Percentiles rank a stretch among this genome's conserved stretches.
Conservation (phyloP, 208 protist genomes). For the Porcisia deanei region DNA sequence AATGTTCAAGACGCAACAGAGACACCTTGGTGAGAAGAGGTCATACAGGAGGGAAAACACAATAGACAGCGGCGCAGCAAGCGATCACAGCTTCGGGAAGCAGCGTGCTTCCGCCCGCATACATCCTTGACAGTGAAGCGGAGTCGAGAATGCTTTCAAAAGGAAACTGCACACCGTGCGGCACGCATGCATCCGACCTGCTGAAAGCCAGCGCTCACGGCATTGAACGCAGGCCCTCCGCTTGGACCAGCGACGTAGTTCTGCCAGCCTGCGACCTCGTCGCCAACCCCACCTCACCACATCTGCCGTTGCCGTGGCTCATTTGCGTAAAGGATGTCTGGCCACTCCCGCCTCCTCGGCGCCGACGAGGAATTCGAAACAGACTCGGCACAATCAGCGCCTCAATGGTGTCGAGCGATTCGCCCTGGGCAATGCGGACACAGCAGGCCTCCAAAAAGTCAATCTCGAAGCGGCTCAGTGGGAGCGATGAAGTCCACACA, state of each 20-base stretch:
- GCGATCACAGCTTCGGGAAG: not conserved
- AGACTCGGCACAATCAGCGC: slow-evolving; percentile 59
- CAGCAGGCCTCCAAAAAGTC: slow-evolving; percentile 91
- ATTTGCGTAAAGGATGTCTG: slow-evolving; percentile 9
- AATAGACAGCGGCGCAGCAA: not conserved
- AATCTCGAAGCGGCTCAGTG: slow-evolving; percentile 72
- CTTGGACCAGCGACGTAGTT: not conserved
- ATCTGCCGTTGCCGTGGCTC: slow-evolving; percentile 1
- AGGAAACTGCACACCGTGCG: not conserved
- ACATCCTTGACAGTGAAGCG: not conserved
- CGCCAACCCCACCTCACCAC: not conserved
- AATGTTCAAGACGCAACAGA: not conserved
- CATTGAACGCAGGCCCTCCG: not conserved
- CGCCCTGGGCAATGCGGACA: slow-evolving; percentile 59
- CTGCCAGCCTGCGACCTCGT: not conserved
- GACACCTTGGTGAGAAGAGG: not conserved
- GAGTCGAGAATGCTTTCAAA: not conserved
- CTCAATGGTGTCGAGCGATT: slow-evolving; percentile 43
- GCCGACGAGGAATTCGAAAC: slow-evolving; percentile 80
- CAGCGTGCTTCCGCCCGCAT: not conserved
- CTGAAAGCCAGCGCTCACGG: not conserved
- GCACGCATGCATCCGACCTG: not conserved
- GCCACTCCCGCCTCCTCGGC: slow-evolving; percentile 15
- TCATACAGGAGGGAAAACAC: not conserved
- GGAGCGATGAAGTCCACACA: slow-evolving; percentile 65